These are phyloP conservation scores for Secale cereale DNA, from an alignment of 176 grass and related monocot species.

Conservation along the genomic window DNA sequence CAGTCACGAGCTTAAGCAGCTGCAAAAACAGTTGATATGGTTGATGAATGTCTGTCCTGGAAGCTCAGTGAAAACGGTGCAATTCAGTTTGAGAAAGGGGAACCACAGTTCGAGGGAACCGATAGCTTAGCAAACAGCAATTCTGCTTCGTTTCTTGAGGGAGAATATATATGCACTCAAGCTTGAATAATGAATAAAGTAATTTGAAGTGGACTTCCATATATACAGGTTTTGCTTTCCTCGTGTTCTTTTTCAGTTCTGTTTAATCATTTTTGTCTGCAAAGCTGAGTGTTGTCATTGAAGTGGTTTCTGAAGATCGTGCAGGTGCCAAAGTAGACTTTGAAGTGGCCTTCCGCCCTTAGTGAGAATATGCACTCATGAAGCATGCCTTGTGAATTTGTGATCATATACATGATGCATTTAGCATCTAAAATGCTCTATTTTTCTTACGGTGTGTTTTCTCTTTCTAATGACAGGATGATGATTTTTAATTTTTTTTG, in stretches of 20 bases:
- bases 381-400: constrained; percentile 32
- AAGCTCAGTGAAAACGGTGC: neutral
- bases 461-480: constrained; percentile 21
- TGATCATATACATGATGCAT: neutral
- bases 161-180: neutral
- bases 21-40: neutral
- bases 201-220: constrained; percentile 4
- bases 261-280: too few relatives aligned
- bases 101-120: too few relatives aligned
- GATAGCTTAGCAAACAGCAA: constrained; percentile 21
- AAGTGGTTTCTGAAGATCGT: constrained; percentile 42
- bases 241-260: too few relatives aligned
- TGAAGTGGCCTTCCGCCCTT: too few relatives aligned
- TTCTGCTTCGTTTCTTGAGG: constrained; percentile 25
- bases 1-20: constrained; percentile 17
- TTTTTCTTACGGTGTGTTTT: constrained; percentile 50
- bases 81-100: constrained; percentile 10
- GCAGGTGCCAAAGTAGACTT: constrained; percentile 22
- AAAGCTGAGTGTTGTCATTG: constrained; percentile 22
- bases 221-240: constrained; percentile 44
- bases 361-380: too few relatives aligned
- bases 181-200: constrained; percentile 23
- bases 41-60: neutral
- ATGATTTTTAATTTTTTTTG: too few relatives aligned
- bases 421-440: constrained; percentile 7